Conservation (phyloP, 202 grass and related monocot species). For the Setaria viridis region DNA sequence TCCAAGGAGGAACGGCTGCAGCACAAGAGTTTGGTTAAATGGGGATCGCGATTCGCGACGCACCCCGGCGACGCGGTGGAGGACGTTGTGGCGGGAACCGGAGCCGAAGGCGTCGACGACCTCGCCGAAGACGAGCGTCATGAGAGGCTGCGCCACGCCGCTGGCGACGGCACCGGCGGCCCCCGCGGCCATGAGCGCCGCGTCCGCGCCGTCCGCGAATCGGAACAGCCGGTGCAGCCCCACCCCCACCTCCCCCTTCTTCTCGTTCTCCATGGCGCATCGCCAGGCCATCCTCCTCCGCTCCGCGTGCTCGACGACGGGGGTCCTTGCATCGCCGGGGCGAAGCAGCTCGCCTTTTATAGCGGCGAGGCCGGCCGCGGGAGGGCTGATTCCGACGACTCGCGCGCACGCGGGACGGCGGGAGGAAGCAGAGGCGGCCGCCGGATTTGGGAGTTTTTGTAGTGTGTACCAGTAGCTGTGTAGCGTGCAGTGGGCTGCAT, state of each 20-base stretch:
- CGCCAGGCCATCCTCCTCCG: constrained; percentile 23
- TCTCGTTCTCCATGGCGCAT: neutral
- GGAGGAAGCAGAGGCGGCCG: constrained; percentile 6
- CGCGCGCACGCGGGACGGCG: constrained; percentile 33
- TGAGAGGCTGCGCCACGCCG: constrained; percentile 65
- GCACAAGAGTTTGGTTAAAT: neutral
- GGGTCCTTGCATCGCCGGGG: neutral
- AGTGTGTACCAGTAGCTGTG: neutral
- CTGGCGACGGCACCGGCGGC: constrained; percentile 37
- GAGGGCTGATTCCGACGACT: neutral
- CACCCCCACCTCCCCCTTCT: constrained; percentile 40
- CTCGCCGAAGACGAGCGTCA: constrained; percentile 67
- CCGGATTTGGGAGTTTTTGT: neutral
- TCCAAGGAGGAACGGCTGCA: neutral
- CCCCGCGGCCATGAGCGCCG: constrained; percentile 50
- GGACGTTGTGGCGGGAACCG: constrained; percentile 37
- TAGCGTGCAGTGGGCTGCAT: constrained; percentile 14
- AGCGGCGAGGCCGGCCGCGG: constrained; percentile 3
- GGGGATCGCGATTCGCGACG: neutral
- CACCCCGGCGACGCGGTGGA: constrained; percentile 59
- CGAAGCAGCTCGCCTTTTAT: constrained; percentile 4
- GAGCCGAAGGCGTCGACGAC: constrained; percentile 63
- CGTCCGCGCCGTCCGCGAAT: constrained; percentile 55
- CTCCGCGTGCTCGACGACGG: neutral
- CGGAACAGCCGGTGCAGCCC: constrained; percentile 55